Evolutionary conservation across 2,329 filamentous ascomycete genomes (phyloP).

Genomic region (Cladosporium halotolerans): DNA sequence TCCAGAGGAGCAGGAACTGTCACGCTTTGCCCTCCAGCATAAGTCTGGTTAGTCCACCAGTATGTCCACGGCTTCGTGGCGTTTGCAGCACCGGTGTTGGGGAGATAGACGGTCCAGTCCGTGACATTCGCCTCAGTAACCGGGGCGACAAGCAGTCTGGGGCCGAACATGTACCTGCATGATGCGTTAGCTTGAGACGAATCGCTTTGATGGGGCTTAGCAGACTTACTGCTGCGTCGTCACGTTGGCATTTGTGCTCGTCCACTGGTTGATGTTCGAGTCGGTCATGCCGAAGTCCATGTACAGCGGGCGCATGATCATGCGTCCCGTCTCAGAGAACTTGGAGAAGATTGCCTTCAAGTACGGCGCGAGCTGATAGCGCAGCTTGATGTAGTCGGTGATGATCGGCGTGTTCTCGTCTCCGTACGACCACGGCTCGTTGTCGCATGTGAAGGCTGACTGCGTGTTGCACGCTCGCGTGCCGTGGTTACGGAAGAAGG

Average conservation of each 20-base stretch:
- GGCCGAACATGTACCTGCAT: background rate
- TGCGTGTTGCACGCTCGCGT: conserved; percentile 24
- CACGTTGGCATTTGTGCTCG: conserved; percentile 27
- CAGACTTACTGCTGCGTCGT: conserved; percentile 26
- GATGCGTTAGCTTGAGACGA: too few relatives aligned
- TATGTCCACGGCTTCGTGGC: conserved; percentile 32
- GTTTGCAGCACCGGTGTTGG: conserved; percentile 21
- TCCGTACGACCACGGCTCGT: conserved; percentile 31
- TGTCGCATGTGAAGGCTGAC: conserved; percentile 33
- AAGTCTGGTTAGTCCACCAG: conserved; percentile 37
- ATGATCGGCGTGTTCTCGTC: conserved; percentile 25
- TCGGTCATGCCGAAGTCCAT: conserved; percentile 34
- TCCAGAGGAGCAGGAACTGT: conserved; percentile 25
- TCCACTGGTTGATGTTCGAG: conserved; percentile 19
- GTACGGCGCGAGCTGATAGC: conserved; percentile 27
- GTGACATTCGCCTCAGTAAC: conserved; percentile 33
- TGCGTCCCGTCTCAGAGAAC: conserved; percentile 22
- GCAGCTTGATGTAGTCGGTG: conserved; percentile 25
- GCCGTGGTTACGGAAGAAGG: conserved; percentile 29
- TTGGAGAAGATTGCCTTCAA: conserved; percentile 26
- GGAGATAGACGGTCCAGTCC: conserved; percentile 34
- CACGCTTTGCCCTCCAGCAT: conserved; percentile 32
- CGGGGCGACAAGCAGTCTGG: conserved; percentile 30
- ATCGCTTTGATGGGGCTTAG: conserved; percentile 20
- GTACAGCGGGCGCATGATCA: conserved; percentile 35